Evolutionary conservation across 2,329 filamentous ascomycete genomes (phyloP).

Genomic region (Cryphonectria japonica): DNA sequence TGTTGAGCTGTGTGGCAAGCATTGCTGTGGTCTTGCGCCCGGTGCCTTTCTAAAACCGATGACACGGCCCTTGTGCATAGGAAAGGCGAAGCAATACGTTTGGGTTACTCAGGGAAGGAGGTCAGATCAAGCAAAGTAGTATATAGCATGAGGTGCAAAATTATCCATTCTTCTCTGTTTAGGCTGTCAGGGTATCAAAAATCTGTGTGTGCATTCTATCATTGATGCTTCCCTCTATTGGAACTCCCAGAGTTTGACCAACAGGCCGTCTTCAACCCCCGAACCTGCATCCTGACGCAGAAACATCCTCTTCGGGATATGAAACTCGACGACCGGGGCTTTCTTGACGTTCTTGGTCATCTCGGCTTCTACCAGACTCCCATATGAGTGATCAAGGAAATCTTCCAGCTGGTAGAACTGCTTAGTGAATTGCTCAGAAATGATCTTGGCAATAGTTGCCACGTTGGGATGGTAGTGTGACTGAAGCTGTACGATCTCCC

Average conservation of each 20-base stretch:
- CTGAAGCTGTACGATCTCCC: conserved; percentile 91
- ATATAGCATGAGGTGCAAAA: neutral
- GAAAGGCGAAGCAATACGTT: neutral
- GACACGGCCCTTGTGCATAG: neutral
- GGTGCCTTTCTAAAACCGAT: neutral
- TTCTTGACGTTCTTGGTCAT: conserved; percentile 83
- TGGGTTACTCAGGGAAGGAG: neutral
- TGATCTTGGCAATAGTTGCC: conserved; percentile 88
- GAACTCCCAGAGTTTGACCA: conserved; percentile 67
- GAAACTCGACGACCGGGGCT: conserved; percentile 85
- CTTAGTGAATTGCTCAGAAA: conserved; percentile 97
- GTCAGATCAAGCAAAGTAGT: neutral
- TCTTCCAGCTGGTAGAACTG: conserved; percentile 94
- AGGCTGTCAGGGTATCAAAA: neutral
- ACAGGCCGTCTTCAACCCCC: conserved; percentile 55
- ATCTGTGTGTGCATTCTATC: neutral
- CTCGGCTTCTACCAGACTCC: conserved; percentile 81
- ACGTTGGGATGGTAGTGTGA: conserved; percentile 97
- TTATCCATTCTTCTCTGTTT: neutral
- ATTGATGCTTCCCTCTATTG: neutral
- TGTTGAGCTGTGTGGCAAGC: neutral
- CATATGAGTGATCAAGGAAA: conserved; percentile 93
- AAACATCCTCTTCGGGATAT: conserved; percentile 88
- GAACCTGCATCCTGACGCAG: conserved; percentile 53
- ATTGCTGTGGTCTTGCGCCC: neutral